These are phyloP conservation scores for Cordyceps tenuipes DNA, from an alignment of 2,329 filamentous ascomycete species.

Conservation along the genomic window DNA sequence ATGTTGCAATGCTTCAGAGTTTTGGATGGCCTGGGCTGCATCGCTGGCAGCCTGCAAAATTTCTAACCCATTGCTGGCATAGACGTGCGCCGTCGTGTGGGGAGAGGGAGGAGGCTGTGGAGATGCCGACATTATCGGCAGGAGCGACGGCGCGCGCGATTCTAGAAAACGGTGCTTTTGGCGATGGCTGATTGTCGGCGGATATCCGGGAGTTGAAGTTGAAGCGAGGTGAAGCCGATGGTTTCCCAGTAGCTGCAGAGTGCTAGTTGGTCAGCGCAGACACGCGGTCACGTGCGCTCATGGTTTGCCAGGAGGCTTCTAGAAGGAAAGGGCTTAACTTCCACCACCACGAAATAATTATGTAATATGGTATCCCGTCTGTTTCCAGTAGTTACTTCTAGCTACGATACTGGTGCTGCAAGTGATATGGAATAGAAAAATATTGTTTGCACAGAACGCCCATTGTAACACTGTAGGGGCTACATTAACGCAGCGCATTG, in stretches of 20 bases:
- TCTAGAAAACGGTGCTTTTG: constrained; percentile 14
- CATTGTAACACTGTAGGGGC: not conserved
- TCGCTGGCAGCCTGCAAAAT: constrained; percentile 38
- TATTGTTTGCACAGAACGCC: not conserved
- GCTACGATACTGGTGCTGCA: not conserved
- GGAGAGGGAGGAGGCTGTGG: constrained; percentile 17
- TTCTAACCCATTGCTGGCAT: constrained; percentile 38
- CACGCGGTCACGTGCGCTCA: constrained; percentile 2
- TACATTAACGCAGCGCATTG: not conserved
- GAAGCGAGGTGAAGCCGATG: constrained; percentile 33
- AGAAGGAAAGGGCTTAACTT: not conserved
- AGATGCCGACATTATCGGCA: constrained; percentile 19
- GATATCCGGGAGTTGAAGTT: constrained; percentile 32
- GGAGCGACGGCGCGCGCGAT: constrained; percentile 10
- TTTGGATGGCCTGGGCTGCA: constrained; percentile 32
- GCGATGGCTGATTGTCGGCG: constrained; percentile 36
- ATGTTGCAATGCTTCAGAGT: constrained; percentile 31
- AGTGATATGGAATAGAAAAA: not conserved
- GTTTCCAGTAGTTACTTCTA: not conserved
- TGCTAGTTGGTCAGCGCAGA: not conserved
- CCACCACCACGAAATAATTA: too few relatives aligned
- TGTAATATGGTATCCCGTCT: too few relatives aligned
- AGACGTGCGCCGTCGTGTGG: constrained; percentile 31
- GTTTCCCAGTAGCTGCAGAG: constrained; percentile 13
- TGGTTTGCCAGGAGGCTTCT: not conserved